Evolutionary conservation across 352 stramenopile genomes (phyloP), one percentile per base, ranked within the genome.

Genomic region (Pythium aristosporum): DNA sequence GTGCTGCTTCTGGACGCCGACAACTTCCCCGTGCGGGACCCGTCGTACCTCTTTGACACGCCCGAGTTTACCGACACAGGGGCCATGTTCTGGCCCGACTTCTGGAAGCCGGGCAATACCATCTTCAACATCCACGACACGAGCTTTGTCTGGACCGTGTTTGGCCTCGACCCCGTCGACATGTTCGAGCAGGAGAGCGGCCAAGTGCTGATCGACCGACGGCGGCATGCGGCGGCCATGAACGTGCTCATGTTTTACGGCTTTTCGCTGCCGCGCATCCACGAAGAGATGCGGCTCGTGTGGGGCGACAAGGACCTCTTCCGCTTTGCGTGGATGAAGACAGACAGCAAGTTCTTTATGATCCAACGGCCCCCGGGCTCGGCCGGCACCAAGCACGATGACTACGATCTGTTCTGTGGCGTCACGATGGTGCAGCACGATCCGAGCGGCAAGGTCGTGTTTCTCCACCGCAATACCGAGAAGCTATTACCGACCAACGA

Each of bases 141-240:
- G 1, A 90, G 79, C 37, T 76, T 94, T 36, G 77, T 94, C 1
- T 94, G 85, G 85, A 69, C 89, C 25, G 66, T 92, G 6, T 75
- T 94, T n/a, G 77, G 76, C 7, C 55, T 94, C 11, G 34, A 76
- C 2, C 67, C 61, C 21, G 80, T 88, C 23, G 70, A 90, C 65
- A 81, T 76, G 71, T 92, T 92, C 39, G 85, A 94, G 65, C 85
- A 94, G 65, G 85, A 94, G 54, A 89, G 77, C 23, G 85, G 82
- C 0, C 85, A 94, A 44, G 74, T 94, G 49, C 52, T 94, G 11
- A 73, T 94, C 18, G 67, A 94, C 57, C 75, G 85, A 3, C 63
- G 53, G 2, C 68, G 61, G 6, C 78, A 89, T 58, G 23, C 65
- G 10, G 62, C 57, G 12, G 82, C 85, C 0, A 47, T 94, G 54